Percentiles rank a stretch among this genome's conserved stretches.
Conservation (phyloP, 73 alveolate species). For the Paramecium caudatum region DNA sequence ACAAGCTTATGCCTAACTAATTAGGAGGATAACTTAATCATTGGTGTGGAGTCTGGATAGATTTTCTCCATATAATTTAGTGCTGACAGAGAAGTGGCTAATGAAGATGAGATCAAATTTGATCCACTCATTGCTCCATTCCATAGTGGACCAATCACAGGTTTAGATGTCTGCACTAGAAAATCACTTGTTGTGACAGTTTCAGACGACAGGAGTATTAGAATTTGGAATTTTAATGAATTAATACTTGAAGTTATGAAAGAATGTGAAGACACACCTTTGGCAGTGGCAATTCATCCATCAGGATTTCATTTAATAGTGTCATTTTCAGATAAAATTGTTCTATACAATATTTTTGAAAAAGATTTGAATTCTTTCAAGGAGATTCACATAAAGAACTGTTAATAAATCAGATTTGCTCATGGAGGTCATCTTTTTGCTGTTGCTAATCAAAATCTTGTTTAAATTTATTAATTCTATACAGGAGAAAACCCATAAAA, state of each 20-base stretch:
- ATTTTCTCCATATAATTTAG: constrained; percentile 76
- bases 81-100: constrained; percentile 81
- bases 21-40: constrained; percentile 81
- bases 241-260: constrained; percentile 89
- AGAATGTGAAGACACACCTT: constrained; percentile 91
- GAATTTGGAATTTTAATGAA: constrained; percentile 96
- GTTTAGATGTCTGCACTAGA: constrained; percentile 94
- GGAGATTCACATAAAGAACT: constrained; percentile 89
- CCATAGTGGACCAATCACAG: constrained; percentile 86
- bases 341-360: constrained; percentile 92
- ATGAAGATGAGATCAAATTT: constrained; percentile 82
- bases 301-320: constrained; percentile 97
- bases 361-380: constrained; percentile 90
- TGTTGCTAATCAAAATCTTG: constrained; percentile 88
- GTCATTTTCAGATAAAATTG: constrained; percentile 92
- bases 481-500: constrained; percentile 90
- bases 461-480: constrained; percentile 90
- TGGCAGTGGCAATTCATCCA: constrained; percentile 97
- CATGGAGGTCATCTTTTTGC: constrained; percentile 98
- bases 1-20: constrained; percentile 78
- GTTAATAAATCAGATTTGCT: constrained; percentile 91
- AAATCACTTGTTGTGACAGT: constrained; percentile 93
- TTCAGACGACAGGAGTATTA: constrained; percentile 91
- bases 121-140: constrained; percentile 83
- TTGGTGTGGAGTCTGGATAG: constrained; percentile 81